phyloP scores from a whole-genome alignment of 2,329 filamentous ascomycete genomes.

The Penicillium sp. region DNA sequence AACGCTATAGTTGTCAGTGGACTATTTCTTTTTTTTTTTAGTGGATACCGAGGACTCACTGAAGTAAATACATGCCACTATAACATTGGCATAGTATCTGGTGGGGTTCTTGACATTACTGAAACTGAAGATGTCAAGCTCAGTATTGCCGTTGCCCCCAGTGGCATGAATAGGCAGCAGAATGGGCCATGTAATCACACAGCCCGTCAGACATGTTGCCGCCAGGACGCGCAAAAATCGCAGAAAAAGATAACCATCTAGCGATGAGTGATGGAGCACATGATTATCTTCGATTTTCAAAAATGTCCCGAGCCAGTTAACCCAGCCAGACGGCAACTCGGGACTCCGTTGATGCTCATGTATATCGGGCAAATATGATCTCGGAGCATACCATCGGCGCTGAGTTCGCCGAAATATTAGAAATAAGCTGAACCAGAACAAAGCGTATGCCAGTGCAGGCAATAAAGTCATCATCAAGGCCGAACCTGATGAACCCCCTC shows the following conservation, averaged over 20 bases:
- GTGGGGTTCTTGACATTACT: slow-evolving; percentile 66
- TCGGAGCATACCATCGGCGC: slow-evolving; percentile 47
- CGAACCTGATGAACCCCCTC: slow-evolving; percentile 50
- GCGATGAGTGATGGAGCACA: slow-evolving; percentile 83
- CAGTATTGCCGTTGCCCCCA: slow-evolving; percentile 63
- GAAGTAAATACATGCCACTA: slow-evolving; percentile 76
- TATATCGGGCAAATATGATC: slow-evolving; percentile 43
- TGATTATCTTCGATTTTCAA: slow-evolving; percentile 65
- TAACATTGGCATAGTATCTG: slow-evolving; percentile 74
- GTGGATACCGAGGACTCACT: slow-evolving; percentile 40
- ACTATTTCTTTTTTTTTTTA: background rate
- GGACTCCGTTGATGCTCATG: slow-evolving; percentile 50
- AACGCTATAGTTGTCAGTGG: slow-evolving; percentile 53
- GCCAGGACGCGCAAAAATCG: slow-evolving; percentile 79
- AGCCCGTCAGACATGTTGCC: slow-evolving; percentile 76
- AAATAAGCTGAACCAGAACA: slow-evolving; percentile 46
- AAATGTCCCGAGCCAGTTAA: slow-evolving; percentile 57
- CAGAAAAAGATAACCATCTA: slow-evolving; percentile 89
- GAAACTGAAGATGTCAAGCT: slow-evolving; percentile 78
- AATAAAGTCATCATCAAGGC: slow-evolving; percentile 50
- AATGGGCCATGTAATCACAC: slow-evolving; percentile 80
- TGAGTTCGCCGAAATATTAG: slow-evolving; percentile 47
- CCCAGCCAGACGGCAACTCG: slow-evolving; percentile 45
- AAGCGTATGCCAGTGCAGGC: slow-evolving; percentile 46
- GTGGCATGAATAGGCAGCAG: slow-evolving; percentile 85